Evolutionary conservation across 805 yeast species (phyloP).

Genomic region (Kazachstania taianensis): DNA sequence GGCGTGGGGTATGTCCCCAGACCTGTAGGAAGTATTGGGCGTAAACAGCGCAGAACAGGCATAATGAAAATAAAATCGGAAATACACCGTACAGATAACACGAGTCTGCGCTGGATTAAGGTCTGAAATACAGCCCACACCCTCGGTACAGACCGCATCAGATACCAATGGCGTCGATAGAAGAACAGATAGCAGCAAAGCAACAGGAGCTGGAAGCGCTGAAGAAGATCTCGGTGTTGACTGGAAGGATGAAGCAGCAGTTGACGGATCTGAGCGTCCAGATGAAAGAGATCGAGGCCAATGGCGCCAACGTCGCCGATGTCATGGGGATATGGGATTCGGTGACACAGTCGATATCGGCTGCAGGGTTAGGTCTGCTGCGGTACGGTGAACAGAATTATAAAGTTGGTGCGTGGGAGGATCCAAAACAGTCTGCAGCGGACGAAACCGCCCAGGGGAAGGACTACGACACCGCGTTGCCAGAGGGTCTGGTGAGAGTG

Average conservation of each 20-base stretch:
- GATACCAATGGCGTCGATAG: conserved; percentile 1
- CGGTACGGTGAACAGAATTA: conserved; percentile 27
- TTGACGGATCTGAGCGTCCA: conserved; percentile 20
- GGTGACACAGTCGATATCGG: conserved; percentile 24
- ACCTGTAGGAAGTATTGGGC: too few relatives aligned
- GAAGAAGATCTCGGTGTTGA: conserved; percentile 18
- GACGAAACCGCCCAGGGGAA: conserved; percentile 22
- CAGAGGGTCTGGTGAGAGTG: conserved; percentile 58
- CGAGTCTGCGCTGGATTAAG: too few relatives aligned
- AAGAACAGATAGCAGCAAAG: conserved; percentile 15
- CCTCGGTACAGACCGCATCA: not conserved
- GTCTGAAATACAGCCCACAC: too few relatives aligned
- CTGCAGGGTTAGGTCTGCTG: conserved; percentile 24
- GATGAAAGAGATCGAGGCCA: conserved; percentile 18
- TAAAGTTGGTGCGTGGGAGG: conserved; percentile 25
- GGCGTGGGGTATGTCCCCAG: too few relatives aligned
- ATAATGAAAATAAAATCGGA: too few relatives aligned
- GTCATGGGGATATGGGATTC: conserved; percentile 27
- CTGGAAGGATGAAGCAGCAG: conserved; percentile 21
- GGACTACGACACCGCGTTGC: conserved; percentile 37
- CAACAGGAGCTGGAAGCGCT: conserved; percentile 20
- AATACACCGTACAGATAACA: too few relatives aligned
- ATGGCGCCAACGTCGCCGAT: conserved; percentile 19
- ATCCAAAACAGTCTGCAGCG: too few relatives aligned
- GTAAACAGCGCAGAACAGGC: too few relatives aligned